phyloP scores from a whole-genome alignment of 2,329 filamentous ascomycete species.

The Exophiala sp. region DNA sequence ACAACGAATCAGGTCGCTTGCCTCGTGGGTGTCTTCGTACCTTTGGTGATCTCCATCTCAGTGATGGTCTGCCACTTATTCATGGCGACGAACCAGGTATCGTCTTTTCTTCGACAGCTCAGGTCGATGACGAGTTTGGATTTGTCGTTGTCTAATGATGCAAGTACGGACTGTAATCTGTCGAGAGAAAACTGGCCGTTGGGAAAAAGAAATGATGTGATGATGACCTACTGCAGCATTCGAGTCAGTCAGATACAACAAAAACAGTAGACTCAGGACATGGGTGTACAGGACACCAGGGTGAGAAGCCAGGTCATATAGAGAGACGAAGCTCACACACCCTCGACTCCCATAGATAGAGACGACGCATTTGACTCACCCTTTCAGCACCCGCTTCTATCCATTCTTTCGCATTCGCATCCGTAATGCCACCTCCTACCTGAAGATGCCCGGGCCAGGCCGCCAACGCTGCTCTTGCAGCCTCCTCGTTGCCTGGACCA shows the following conservation, averaged over 20 bases:
- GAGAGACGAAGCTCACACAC: too few relatives aligned
- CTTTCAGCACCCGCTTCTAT: constrained; percentile 82
- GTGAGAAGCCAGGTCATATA: too few relatives aligned
- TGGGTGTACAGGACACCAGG: too few relatives aligned
- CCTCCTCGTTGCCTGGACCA: constrained; percentile 75
- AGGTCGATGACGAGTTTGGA: constrained; percentile 87
- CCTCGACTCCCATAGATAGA: too few relatives aligned
- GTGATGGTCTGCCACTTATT: constrained; percentile 99
- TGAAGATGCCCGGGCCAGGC: constrained; percentile 79
- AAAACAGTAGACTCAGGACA: too few relatives aligned
- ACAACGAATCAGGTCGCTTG: too few relatives aligned
- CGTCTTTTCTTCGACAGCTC: constrained; percentile 71
- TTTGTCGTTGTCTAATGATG: constrained; percentile 66
- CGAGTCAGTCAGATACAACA: constrained; percentile 10
- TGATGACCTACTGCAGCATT: constrained; percentile 68
- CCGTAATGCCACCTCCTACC: constrained; percentile 87
- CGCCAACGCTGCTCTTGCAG: constrained; percentile 67
- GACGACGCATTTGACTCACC: constrained; percentile 60
- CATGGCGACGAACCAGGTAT: constrained; percentile 94
- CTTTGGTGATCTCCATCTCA: constrained; percentile 85
- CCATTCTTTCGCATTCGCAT: constrained; percentile 78
- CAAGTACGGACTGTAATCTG: constrained; percentile 67
- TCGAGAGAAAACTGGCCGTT: constrained; percentile 71
- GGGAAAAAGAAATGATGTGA: constrained; percentile 93
- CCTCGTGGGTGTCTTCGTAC: constrained; percentile 48